phyloP scores from a whole-genome alignment of 2,329 filamentous ascomycete genomes.

The Zymoseptoria passerinii region DNA sequence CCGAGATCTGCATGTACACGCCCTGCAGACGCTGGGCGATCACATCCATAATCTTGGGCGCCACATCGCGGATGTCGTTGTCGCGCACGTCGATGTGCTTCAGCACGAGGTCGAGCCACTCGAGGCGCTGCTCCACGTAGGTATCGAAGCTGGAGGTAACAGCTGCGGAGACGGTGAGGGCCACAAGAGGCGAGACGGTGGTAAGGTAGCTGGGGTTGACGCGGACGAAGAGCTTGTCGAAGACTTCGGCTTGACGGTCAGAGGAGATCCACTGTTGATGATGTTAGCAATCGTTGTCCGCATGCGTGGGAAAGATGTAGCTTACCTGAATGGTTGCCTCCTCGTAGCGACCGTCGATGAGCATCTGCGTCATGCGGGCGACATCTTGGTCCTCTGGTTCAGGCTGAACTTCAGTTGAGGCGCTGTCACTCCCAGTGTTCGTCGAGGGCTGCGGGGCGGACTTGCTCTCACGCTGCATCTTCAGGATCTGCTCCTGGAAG shows the following conservation, averaged over 20 bases:
- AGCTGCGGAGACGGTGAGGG: slow-evolving; percentile 54
- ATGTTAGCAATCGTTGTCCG: slow-evolving; percentile 27
- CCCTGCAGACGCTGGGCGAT: slow-evolving; percentile 49
- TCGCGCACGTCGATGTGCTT: slow-evolving; percentile 41
- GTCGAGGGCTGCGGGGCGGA: slow-evolving; percentile 34
- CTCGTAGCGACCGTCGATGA: slow-evolving; percentile 48
- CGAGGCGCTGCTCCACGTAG: slow-evolving; percentile 46
- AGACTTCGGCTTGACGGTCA: slow-evolving; percentile 49
- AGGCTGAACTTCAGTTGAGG: slow-evolving; percentile 31
- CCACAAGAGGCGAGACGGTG: slow-evolving; percentile 49
- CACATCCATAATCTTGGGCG: slow-evolving; percentile 53
- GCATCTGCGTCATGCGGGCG: slow-evolving; percentile 52
- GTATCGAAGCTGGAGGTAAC: slow-evolving; percentile 49
- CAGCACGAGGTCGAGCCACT: slow-evolving; percentile 52
- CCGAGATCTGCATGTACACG: slow-evolving; percentile 49
- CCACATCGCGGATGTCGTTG: slow-evolving; percentile 47
- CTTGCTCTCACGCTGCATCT: slow-evolving; percentile 34
- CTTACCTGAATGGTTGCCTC: slow-evolving; percentile 38
- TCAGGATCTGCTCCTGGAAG: slow-evolving; percentile 51
- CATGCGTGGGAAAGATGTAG: not conserved
- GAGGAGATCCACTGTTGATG: slow-evolving; percentile 52
- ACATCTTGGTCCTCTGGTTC: slow-evolving; percentile 49
- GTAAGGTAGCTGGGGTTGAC: slow-evolving; percentile 50
- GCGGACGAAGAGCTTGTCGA: slow-evolving; percentile 52
- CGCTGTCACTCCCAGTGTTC: slow-evolving; percentile 5